Percentiles rank a stretch among this genome's conserved stretches.
phyloP scores from a whole-genome alignment of 805 yeast genomes.

The Priceomyces castillae region DNA sequence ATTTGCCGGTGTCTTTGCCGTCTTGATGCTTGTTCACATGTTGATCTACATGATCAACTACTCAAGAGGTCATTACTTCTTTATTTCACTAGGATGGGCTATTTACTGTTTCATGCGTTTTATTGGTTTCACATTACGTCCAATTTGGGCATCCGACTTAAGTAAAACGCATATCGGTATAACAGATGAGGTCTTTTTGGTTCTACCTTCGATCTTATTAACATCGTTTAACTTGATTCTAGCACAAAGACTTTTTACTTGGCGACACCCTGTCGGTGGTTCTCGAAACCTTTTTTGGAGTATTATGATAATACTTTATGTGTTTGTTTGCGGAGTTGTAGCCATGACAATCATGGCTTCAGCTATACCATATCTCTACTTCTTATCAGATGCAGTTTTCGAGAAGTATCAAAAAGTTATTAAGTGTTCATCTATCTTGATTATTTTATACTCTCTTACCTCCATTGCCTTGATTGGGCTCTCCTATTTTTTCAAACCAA shows the following conservation, averaged over 20 bases:
- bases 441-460: constrained; percentile 48
- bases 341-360: constrained; percentile 70
- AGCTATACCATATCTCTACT: constrained; percentile 57
- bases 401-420: constrained; percentile 53
- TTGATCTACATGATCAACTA: constrained; percentile 47
- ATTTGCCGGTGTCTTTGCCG: constrained; percentile 50
- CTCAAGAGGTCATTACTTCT: constrained; percentile 59
- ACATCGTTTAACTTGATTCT: constrained; percentile 60
- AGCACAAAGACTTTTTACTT: constrained; percentile 71
- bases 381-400: constrained; percentile 43
- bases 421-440: constrained; percentile 40
- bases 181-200: constrained; percentile 53
- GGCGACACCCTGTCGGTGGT: constrained; percentile 76
- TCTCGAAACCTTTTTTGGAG: constrained; percentile 48
- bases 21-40: constrained; percentile 48
- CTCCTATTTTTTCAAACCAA: constrained; percentile 57
- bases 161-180: constrained; percentile 49
- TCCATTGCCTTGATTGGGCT: constrained; percentile 48
- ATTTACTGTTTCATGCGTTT: constrained; percentile 52
- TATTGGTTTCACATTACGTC: constrained; percentile 58
- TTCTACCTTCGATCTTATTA: constrained; percentile 57
- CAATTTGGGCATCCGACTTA: constrained; percentile 57
- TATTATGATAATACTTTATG: constrained; percentile 49
- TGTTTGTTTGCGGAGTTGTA: constrained; percentile 54
- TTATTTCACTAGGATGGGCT: constrained; percentile 50